phyloP scores from a whole-genome alignment of 495 filamentous ascomycete genomes.

The Rhypophila decipiens region DNA sequence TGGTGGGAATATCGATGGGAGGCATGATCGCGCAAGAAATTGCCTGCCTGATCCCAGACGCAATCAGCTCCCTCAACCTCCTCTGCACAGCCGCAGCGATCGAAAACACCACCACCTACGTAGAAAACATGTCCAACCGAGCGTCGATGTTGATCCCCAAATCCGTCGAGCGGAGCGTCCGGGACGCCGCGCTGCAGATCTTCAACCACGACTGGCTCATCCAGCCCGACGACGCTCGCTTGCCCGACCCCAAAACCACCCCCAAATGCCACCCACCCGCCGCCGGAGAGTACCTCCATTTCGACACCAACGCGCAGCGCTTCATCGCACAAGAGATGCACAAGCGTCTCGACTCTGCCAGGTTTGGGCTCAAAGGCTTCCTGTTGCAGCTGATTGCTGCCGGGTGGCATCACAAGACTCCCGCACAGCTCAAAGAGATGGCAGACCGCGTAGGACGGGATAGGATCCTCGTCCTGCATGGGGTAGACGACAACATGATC shows the following conservation, averaged over 20 bases:
- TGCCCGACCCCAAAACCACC: conserved; percentile 26
- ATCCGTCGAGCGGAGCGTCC: conserved; percentile 46
- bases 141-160: conserved; percentile 66
- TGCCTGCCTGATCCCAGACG: conserved; percentile 53
- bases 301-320: conserved; percentile 69
- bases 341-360: conserved; percentile 51
- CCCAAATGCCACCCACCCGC: conserved; percentile 14
- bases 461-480: conserved; percentile 69
- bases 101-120: conserved; percentile 50
- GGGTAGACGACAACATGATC: conserved; percentile 69
- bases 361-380: conserved; percentile 60
- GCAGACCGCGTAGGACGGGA: conserved; percentile 61
- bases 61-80: conserved; percentile 60
- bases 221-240: conserved; percentile 49
- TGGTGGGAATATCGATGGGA: conserved; percentile 71
- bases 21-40: conserved; percentile 89
- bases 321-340: conserved; percentile 69
- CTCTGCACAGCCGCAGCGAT: conserved; percentile 67
- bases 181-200: conserved; percentile 47
- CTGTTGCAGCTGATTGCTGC: conserved; percentile 72
- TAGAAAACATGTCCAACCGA: conserved; percentile 61
- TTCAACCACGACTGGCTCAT: conserved; percentile 57
- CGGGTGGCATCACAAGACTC: conserved; percentile 68
- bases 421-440: conserved; percentile 54
- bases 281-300: conserved; percentile 33